Percentiles rank a stretch among this genome's conserved stretches.
Evolutionary conservation across 176 grass and related monocot genomes (phyloP).

Genomic region (Zizania latifolia): DNA sequence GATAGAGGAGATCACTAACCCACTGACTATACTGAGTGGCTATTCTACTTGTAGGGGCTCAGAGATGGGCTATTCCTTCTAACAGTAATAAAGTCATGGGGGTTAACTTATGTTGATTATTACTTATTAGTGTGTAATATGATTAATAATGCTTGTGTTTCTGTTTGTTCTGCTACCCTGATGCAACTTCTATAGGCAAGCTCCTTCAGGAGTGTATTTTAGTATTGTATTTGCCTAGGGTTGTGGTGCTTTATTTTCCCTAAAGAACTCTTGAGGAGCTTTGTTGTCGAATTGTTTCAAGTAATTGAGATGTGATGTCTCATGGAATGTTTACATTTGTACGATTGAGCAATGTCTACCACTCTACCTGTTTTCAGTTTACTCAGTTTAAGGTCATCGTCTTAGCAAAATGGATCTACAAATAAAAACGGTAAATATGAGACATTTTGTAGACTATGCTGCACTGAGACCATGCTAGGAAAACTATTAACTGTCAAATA

Average conservation of each 20-base stretch:
- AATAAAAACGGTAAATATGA: background rate
- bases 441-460: too few species aligned
- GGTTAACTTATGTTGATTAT: constrained; percentile 29
- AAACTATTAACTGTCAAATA: background rate
- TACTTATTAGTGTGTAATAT: constrained; percentile 39
- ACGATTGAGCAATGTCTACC: background rate
- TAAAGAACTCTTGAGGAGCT: constrained; percentile 40
- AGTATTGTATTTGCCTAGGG: constrained; percentile 27
- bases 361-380: background rate
- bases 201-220: constrained; percentile 29
- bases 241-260: constrained; percentile 14
- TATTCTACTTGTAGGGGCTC: constrained; percentile 81
- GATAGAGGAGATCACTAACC: constrained; percentile 66
- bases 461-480: background rate
- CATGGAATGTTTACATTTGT: background rate
- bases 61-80: constrained; percentile 83
- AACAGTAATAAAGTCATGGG: constrained; percentile 44
- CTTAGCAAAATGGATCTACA: background rate
- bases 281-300: constrained; percentile 10
- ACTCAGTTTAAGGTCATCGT: background rate
- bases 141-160: constrained; percentile 30
- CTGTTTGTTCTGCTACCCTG: constrained; percentile 23
- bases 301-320: constrained; percentile 15
- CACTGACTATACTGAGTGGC: constrained; percentile 78
- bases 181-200: constrained; percentile 12